A percentile compares a stretch with the other conserved stretches of the same genome.
phyloP scores from a whole-genome alignment of 306 rosid species.

The Cucurbita moschata region DNA sequence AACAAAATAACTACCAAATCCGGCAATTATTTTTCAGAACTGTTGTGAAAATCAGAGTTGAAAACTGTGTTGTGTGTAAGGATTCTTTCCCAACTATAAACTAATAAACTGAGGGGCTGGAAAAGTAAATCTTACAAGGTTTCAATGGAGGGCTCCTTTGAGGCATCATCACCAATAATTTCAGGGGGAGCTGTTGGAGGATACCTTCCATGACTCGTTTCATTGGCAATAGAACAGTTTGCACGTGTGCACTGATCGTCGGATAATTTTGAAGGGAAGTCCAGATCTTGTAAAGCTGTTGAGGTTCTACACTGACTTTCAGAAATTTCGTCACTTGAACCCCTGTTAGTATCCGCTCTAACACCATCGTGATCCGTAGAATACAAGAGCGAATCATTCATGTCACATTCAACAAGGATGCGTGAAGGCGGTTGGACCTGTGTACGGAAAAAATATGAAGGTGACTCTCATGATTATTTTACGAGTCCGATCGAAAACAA shows the following conservation, averaged over 20 bases:
- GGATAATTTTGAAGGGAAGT: constrained; percentile 19
- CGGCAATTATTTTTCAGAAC: too few species aligned
- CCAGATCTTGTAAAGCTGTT: constrained; percentile 23
- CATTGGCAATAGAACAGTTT: constrained; percentile 26
- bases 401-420: constrained; percentile 45
- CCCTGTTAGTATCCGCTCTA: constrained; percentile 21
- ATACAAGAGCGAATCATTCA: constrained; percentile 32
- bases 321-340: constrained; percentile 27
- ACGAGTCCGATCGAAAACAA: neutral
- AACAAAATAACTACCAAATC: too few species aligned
- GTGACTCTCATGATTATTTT: neutral
- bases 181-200: constrained; percentile 30
- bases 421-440: constrained; percentile 41
- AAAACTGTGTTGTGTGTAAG: neutral
- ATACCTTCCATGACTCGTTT: neutral
- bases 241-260: constrained; percentile 24
- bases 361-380: constrained; percentile 40
- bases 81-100: neutral
- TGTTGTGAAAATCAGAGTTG: neutral
- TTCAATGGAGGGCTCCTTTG: constrained; percentile 32
- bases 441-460: neutral
- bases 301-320: constrained; percentile 23
- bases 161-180: constrained; percentile 21
- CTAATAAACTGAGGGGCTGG: neutral
- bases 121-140: constrained; percentile 43